Evolutionary conservation across 2,329 filamentous ascomycete species (phyloP).

Genomic region (Sclerotinia glacialis): DNA sequence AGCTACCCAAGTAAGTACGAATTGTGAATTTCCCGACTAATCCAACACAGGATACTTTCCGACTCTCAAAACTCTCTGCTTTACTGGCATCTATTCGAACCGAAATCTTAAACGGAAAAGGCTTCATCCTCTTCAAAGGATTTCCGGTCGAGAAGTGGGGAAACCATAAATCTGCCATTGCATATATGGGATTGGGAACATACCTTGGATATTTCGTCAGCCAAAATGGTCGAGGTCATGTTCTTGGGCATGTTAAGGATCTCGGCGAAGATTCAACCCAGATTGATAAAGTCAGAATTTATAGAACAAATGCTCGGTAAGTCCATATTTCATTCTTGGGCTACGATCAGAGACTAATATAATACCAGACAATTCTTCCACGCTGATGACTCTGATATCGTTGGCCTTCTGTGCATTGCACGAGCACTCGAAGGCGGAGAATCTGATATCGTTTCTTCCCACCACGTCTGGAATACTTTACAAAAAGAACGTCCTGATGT

Average conservation of each 20-base stretch:
- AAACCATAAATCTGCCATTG: conserved; percentile 74
- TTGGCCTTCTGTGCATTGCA: conserved; percentile 78
- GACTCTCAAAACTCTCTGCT: conserved; percentile 53
- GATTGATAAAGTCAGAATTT: conserved; percentile 86
- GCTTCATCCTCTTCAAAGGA: conserved; percentile 85
- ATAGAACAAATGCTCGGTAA: conserved; percentile 74
- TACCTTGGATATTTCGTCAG: conserved; percentile 85
- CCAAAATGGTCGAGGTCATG: conserved; percentile 81
- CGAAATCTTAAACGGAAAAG: conserved; percentile 78
- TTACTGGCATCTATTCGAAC: conserved; percentile 56
- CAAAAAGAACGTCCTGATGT: conserved; percentile 75
- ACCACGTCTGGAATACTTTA: conserved; percentile 78
- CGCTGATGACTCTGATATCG: conserved; percentile 77
- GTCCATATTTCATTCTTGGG: conserved; percentile 11
- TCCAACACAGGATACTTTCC: conserved; percentile 50
- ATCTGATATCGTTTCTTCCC: conserved; percentile 74
- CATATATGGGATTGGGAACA: conserved; percentile 86
- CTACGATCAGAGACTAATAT: background rate
- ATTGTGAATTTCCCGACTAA: background rate
- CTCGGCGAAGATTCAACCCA: conserved; percentile 57
- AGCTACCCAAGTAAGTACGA: background rate
- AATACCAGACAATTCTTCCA: conserved; percentile 72
- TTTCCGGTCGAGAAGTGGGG: conserved; percentile 77
- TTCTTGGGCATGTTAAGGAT: conserved; percentile 87
- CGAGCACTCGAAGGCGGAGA: conserved; percentile 78